Evolutionary conservation across 1,284 basidiomycete species (phyloP), one percentile per base, ranked within the genome.

Genomic region (Wolfiporia cocos): DNA sequence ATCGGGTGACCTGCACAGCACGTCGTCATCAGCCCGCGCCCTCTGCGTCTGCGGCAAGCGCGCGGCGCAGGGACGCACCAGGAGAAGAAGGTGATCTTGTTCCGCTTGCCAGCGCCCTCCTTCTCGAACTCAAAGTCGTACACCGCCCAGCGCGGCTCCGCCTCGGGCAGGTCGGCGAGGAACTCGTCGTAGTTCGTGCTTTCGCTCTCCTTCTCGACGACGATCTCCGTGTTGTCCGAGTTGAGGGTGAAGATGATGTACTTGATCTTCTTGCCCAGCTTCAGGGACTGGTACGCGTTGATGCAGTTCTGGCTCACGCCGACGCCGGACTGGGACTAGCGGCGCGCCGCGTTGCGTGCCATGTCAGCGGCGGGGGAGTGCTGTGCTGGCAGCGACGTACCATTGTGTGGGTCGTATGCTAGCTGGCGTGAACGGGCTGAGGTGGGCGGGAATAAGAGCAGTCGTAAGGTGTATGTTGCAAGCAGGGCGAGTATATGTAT

Each of bases 91-190:
- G 73, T 71, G 53, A 98, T 76, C 76, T 97, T 98, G 77, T 88
- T 95, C 65, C 94, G 78, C 68, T 78, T 85, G 47, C 88, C 89
- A 49, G 73, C 90, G 15, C 73, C 89, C 49, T 81, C 82, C 63
- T 78, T 78, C 69, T 88, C 78, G 60, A 75, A 98, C 61, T 91
- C 83, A 50, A 95, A 86, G 66, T 98, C 94, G 65, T 93, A 97
- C 35, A 98, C 78, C 23, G 87, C 94, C 81, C 86, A 99, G 65
- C 87, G 73, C 62, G 87, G 92, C 57, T 90, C 79, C 17, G 56
- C 53, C 59, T 81, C 76, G 1, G 93, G 92, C 36, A 99, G 73
- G 56, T 87, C 78, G 1, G 42, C 60, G 44, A 93, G 41, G 63
- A 99, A 98, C 1, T 76, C 70, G 3, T 94, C 87, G 65, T 92